Percentiles rank a stretch among this genome's conserved stretches.
These are phyloP conservation scores for Phylloporus rhodoxanthus DNA, from an alignment of 768 basidiomycete genomes.

Conservation along the genomic window DNA sequence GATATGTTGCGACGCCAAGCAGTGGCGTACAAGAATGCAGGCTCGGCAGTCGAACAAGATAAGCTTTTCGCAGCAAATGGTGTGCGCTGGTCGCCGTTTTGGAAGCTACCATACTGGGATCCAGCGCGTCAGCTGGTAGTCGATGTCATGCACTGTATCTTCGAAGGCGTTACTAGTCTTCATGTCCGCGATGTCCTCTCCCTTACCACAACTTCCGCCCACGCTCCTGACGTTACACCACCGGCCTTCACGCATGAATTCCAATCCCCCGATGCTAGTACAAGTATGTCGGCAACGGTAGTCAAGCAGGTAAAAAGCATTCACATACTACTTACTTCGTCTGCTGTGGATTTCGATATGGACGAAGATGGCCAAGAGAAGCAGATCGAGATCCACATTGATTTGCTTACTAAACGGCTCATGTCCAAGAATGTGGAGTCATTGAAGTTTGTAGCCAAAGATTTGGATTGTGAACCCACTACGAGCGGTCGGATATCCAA, in stretches of 20 bases:
- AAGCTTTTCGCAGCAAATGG: conserved; percentile 4
- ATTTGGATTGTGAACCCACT: background rate
- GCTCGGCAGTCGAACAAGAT: background rate
- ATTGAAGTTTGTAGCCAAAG: background rate
- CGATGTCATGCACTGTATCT: background rate
- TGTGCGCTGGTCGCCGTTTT: conserved; percentile 11
- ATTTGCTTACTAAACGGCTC: no score
- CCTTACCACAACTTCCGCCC: background rate
- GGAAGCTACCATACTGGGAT: background rate
- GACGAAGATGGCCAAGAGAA: no score
- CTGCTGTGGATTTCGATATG: no score
- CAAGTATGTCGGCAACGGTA: no score
- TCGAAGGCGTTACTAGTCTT: background rate
- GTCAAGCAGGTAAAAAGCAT: no score
- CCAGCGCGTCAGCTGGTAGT: background rate
- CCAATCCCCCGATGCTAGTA: no score
- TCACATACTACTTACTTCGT: no score
- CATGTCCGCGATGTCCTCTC: background rate
- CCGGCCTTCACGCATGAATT: background rate
- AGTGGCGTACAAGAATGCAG: background rate
- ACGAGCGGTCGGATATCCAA: background rate
- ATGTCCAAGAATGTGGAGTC: no score
- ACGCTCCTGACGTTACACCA: background rate
- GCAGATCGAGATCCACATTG: no score
- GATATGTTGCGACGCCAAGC: background rate